Evolutionary conservation across 2,329 filamentous ascomycete genomes (phyloP), one percentile per base, ranked within the genome.

Genomic region (Penicillium sp.): DNA sequence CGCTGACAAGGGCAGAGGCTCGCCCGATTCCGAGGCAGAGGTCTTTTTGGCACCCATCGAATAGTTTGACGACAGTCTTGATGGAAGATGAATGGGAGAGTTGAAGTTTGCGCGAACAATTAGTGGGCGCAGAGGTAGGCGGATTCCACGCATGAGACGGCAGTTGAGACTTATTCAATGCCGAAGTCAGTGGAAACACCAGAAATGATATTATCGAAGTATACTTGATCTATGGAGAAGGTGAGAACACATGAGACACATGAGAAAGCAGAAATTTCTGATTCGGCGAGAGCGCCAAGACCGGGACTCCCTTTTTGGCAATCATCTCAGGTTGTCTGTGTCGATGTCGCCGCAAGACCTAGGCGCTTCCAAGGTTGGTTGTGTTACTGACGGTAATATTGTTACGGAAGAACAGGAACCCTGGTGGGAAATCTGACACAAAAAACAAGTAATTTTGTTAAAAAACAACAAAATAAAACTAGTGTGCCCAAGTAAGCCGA

Each of bases 1-100:
- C 1, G 83, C 72, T 0, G 84, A 85, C 29, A 93, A 78, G 22
- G 87, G 85, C 1, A 88, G 72, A 13, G 75, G 51, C 52, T 57
- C 54, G 11, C 48, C 48, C 5, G 48, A 41, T n/a, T 16, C 42
- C n/a, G 41, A 38, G 10, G 53, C 18, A 2, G 36, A 7, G 8
- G 43, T 55, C 1, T 45, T 55, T 31, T 56, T 48, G 14, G 29
- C 48, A 43, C 43, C 48, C 60, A 58, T 55, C 14, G 29, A 13
- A 32, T 46, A 14, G 21, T 43, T 27, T 1, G 45, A 55, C 1
- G 45, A 55, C 31, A 42, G 11, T 36, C 11, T 55, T 34, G 34
- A 36, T 29, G 24, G 45, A 10, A 41, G 4, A 40, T 45, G 55
- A n/a, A 42, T 39, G 2, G 54, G 16, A 45, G 48, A 22, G 42